These are phyloP conservation scores for Podaxis mareebaensis DNA, from an alignment of 768 basidiomycete genomes.

Conservation along the genomic window DNA sequence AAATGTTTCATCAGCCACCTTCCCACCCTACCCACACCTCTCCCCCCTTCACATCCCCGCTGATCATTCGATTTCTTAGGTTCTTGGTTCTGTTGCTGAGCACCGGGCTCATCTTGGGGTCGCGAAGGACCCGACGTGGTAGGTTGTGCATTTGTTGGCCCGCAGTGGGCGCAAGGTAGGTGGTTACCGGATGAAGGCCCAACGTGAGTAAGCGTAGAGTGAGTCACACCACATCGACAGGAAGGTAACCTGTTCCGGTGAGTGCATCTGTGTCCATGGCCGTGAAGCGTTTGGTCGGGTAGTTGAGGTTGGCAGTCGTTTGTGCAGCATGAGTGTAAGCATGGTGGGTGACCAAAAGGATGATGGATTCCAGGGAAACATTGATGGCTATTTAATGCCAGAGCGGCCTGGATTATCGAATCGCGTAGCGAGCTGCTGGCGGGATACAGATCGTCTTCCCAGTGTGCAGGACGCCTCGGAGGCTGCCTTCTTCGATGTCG, in stretches of 20 bases:
- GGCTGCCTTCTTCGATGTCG: neutral
- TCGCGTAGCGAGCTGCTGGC: slow-evolving; percentile 8
- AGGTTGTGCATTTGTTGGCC: neutral
- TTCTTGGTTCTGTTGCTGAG: neutral
- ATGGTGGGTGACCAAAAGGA: neutral
- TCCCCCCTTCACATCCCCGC: neutral
- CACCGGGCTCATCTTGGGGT: neutral
- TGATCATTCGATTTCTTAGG: neutral
- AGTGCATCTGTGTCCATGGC: neutral
- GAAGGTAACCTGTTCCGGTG: neutral
- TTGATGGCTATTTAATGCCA: neutral
- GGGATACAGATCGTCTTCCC: slow-evolving; percentile 9
- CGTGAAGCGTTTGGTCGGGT: neutral
- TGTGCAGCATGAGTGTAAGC: neutral
- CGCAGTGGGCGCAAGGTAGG: neutral
- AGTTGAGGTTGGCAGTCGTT: neutral
- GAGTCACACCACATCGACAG: neutral
- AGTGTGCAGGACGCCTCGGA: slow-evolving; percentile 6
- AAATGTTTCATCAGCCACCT: slow-evolving; percentile 1
- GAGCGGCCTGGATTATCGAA: neutral
- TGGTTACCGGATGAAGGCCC: neutral
- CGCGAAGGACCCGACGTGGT: neutral
- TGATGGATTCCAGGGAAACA: neutral
- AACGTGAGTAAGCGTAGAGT: neutral
- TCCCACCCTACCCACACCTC: neutral